These are phyloP conservation scores for Talaromyces islandicus DNA, from an alignment of 2,329 filamentous ascomycete genomes.

Conservation along the genomic window DNA sequence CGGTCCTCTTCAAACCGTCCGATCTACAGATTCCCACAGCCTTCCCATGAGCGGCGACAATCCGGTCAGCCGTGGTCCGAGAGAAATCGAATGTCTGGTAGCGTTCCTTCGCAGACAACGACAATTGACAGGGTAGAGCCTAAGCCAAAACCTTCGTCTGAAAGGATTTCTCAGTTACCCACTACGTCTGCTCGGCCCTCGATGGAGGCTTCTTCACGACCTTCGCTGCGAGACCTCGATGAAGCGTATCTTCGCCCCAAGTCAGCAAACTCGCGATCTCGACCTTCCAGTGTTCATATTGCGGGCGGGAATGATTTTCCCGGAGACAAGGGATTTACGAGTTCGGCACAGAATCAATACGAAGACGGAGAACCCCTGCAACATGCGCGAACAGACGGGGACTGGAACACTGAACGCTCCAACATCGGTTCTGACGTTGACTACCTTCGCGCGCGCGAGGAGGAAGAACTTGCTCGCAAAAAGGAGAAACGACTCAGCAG, in stretches of 20 bases:
- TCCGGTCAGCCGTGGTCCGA: conserved; percentile 44
- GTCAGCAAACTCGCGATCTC: conserved; percentile 59
- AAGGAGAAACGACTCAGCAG: conserved; percentile 51
- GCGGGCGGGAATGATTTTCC: conserved; percentile 75
- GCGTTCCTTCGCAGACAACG: conserved; percentile 27
- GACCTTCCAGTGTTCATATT: conserved; percentile 77
- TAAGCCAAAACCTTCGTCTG: conserved; percentile 45
- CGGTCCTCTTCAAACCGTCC: conserved; percentile 30
- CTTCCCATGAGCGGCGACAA: conserved; percentile 39
- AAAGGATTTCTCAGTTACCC: conserved; percentile 46
- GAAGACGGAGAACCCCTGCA: conserved; percentile 30
- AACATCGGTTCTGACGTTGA: conserved; percentile 76
- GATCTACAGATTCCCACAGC: conserved; percentile 50
- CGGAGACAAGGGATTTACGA: conserved; percentile 64
- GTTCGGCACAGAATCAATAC: conserved; percentile 34
- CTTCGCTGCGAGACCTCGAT: conserved; percentile 55
- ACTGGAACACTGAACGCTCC: conserved; percentile 33
- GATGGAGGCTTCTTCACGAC: conserved; percentile 61
- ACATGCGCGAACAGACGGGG: conserved; percentile 28
- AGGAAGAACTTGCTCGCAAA: conserved; percentile 54
- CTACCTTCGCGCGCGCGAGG: conserved; percentile 71
- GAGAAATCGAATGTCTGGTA: conserved; percentile 20
- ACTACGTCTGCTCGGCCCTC: conserved; percentile 59
- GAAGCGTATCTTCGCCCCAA: conserved; percentile 55
- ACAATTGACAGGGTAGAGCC: conserved; percentile 37